A percentile compares a stretch with the other conserved stretches of the same genome.
phyloP scores from a whole-genome alignment of 179 eudicot species.

The Corrigiola litoralis region DNA sequence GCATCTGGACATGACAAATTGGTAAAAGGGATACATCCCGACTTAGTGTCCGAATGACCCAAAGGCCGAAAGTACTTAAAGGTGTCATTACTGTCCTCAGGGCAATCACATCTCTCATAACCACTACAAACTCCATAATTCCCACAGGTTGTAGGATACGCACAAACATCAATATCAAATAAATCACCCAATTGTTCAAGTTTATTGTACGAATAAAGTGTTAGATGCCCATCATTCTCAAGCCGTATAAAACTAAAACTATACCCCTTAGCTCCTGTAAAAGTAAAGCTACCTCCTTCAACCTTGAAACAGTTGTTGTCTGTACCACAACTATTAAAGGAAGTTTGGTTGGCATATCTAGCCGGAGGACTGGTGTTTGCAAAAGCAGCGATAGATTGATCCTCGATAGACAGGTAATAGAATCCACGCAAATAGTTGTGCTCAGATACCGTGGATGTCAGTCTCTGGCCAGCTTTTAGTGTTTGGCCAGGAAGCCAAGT shows the following conservation, averaged over 20 bases:
- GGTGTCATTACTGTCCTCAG: not conserved
- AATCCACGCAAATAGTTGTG: too few species aligned
- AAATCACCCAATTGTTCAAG: not conserved
- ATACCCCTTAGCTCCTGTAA: too few species aligned
- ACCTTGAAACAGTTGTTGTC: not conserved
- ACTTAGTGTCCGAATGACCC: too few species aligned
- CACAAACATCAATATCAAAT: not conserved
- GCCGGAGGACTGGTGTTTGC: not conserved
- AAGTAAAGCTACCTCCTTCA: too few species aligned
- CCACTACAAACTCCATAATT: not conserved
- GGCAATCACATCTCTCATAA: not conserved
- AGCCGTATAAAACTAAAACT: too few species aligned
- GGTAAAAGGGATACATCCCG: too few species aligned
- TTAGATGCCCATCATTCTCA: too few species aligned
- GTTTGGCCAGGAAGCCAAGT: not conserved
- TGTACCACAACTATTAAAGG: not conserved
- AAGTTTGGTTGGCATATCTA: not conserved
- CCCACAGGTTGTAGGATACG: not conserved
- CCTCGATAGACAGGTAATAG: not conserved
- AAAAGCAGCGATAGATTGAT: not conserved
- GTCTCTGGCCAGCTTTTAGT: not conserved
- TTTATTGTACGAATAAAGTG: too few species aligned
- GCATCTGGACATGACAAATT: too few species aligned
- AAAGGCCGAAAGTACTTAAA: too few species aligned
- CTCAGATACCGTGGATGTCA: not conserved